These are phyloP conservation scores for Penicillium crustosum DNA, from an alignment of 2,329 filamentous ascomycete genomes.

Conservation along the genomic window DNA sequence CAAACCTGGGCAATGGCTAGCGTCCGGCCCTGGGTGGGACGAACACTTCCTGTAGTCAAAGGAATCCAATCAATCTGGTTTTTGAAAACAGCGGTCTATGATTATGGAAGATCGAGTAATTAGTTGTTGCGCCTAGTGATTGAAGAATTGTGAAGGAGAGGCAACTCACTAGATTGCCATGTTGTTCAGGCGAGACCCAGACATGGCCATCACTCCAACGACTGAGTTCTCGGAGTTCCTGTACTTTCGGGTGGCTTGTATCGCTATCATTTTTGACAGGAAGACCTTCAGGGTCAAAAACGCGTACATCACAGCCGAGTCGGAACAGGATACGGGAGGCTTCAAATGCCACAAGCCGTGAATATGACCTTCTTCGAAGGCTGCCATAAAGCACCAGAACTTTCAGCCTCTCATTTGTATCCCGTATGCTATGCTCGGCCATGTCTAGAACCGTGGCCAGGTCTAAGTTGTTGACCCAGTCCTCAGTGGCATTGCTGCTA, in stretches of 20 bases:
- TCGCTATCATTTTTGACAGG: slow-evolving; percentile 64
- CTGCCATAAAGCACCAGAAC: slow-evolving; percentile 64
- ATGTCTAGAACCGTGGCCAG: slow-evolving; percentile 54
- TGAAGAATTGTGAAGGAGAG: neutral
- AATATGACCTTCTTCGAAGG: slow-evolving; percentile 59
- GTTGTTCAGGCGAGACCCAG: slow-evolving; percentile 66
- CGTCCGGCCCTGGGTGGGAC: slow-evolving; percentile 66
- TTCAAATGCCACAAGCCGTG: slow-evolving; percentile 60
- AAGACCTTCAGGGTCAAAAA: slow-evolving; percentile 59
- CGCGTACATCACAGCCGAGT: slow-evolving; percentile 65
- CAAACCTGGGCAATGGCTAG: slow-evolving; percentile 62
- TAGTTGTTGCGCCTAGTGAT: neutral
- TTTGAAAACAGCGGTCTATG: slow-evolving; percentile 64
- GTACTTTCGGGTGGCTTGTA: slow-evolving; percentile 60
- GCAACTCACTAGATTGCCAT: slow-evolving; percentile 58
- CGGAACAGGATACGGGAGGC: slow-evolving; percentile 60
- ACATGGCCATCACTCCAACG: slow-evolving; percentile 66
- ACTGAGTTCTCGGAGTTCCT: slow-evolving; percentile 61
- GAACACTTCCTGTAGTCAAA: slow-evolving; percentile 59
- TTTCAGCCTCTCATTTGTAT: slow-evolving; percentile 48
- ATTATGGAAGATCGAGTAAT: slow-evolving; percentile 5
- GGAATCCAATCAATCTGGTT: slow-evolving; percentile 72
- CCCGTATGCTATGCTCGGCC: slow-evolving; percentile 49
- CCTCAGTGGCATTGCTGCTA: slow-evolving; percentile 37
- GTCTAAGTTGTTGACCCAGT: slow-evolving; percentile 61